phyloP scores from a whole-genome alignment of 192 early-diverging fungal species.

The Backusella westeae region DNA sequence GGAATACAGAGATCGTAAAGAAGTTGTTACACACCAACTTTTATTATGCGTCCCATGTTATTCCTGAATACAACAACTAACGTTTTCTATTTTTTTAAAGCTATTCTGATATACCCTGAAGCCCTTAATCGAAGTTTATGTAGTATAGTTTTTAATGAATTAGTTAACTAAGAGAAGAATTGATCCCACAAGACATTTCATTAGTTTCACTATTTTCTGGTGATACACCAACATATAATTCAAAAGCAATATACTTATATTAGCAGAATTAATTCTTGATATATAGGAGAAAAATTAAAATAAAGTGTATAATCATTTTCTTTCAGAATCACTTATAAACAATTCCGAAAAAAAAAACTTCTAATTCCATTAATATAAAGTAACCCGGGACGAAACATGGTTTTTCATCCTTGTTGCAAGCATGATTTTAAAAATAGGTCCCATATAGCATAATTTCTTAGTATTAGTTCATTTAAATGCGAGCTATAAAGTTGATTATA shows the following conservation, averaged over 20 bases:
- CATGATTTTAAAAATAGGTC: not conserved
- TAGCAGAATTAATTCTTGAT: too few species aligned
- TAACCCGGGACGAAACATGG: not conserved
- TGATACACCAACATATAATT: too few species aligned
- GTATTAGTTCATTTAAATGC: not conserved
- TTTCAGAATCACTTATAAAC: too few species aligned
- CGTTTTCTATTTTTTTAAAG: not conserved
- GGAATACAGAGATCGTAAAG: not conserved
- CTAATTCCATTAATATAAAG: not conserved
- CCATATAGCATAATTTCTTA: not conserved
- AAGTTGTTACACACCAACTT: not conserved
- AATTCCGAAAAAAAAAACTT: not conserved
- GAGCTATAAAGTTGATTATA: not conserved
- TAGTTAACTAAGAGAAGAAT: not conserved
- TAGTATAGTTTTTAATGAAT: not conserved
- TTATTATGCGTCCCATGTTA: not conserved
- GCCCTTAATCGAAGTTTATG: not conserved
- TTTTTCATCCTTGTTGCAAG: not conserved
- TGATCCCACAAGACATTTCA: not conserved
- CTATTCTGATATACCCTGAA: not conserved
- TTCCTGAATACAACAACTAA: not conserved
- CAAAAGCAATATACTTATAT: too few species aligned
- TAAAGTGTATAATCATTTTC: too few species aligned
- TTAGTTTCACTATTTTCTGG: too few species aligned
- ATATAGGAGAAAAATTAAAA: too few species aligned